A percentile compares a stretch with the other conserved stretches of the same genome.
These are phyloP conservation scores for Dendrostoma leiphaemia DNA, from an alignment of 2,329 filamentous ascomycete species.

Conservation along the genomic window DNA sequence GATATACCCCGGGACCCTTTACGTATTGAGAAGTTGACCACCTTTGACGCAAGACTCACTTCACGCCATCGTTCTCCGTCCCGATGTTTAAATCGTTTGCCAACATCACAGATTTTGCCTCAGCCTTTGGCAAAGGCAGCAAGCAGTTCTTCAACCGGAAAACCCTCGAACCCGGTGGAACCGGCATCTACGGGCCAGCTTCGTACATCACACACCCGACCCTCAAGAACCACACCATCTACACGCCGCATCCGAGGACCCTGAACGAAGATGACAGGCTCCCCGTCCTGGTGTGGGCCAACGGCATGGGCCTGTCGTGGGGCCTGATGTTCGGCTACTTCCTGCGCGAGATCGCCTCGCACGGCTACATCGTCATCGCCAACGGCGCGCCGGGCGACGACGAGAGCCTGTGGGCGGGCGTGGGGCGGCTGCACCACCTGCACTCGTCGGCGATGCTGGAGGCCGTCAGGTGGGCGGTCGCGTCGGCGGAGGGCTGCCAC, in stretches of 20 bases:
- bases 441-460: background rate
- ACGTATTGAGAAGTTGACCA: no score
- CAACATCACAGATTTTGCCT: conserved; percentile 10
- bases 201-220: conserved; percentile 1
- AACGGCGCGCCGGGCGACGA: background rate
- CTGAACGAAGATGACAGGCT: background rate
- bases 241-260: conserved; percentile 2
- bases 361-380: conserved; percentile 1
- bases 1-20: no score
- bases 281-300: conserved; percentile 4
- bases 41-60: no score
- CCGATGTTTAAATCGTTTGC: background rate
- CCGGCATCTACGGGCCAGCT: background rate
- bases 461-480: background rate
- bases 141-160: conserved; percentile 2
- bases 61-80: no score
- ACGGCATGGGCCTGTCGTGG: conserved; percentile 4
- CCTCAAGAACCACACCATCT: conserved; percentile 3
- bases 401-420: background rate
- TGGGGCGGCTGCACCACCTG: conserved; percentile 8
- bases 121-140: conserved; percentile 3
- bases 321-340: conserved; percentile 2
- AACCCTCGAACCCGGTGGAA: background rate
- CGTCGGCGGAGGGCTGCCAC: background rate
- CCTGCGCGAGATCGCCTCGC: conserved; percentile 4